A percentile compares a stretch with the other conserved stretches of the same genome.
Evolutionary conservation across 805 yeast species (phyloP).

Genomic region (Ogataea minuta): DNA sequence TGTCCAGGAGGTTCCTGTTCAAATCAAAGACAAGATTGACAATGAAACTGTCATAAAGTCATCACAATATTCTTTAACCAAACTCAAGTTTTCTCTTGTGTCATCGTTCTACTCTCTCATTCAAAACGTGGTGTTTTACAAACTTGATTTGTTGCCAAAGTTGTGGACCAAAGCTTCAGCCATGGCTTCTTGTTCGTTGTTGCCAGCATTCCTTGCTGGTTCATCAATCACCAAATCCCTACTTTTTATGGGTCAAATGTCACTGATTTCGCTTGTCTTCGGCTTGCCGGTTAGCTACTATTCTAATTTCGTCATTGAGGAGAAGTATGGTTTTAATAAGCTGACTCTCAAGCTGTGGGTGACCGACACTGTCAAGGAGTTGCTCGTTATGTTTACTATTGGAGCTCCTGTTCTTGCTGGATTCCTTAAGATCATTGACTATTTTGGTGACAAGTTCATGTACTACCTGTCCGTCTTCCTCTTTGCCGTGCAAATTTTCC

Average conservation of each 20-base stretch:
- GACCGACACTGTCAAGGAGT: constrained; percentile 64
- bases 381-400: constrained; percentile 50
- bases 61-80: constrained; percentile 76
- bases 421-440: constrained; percentile 76
- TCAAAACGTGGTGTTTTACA: constrained; percentile 56
- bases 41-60: constrained; percentile 73
- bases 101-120: constrained; percentile 48
- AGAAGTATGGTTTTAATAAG: constrained; percentile 91
- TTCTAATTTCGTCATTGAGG: constrained; percentile 84
- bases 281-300: constrained; percentile 73
- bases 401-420: constrained; percentile 74
- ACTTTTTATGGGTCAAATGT: constrained; percentile 54
- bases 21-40: constrained; percentile 66
- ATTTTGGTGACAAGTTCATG: constrained; percentile 78
- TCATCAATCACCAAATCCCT: constrained; percentile 65
- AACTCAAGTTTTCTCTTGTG: constrained; percentile 65
- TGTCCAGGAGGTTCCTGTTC: constrained; percentile 58
- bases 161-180: constrained; percentile 53
- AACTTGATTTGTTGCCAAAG: constrained; percentile 61
- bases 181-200: constrained; percentile 28
- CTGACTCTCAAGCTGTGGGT: constrained; percentile 70
- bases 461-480: constrained; percentile 74
- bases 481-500: constrained; percentile 66
- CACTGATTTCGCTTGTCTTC: constrained; percentile 49
- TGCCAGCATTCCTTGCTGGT: constrained; percentile 42